Base-by-base conservation (phyloP, 306 rosid species). In the Cucurbita ficifolia region DNA sequence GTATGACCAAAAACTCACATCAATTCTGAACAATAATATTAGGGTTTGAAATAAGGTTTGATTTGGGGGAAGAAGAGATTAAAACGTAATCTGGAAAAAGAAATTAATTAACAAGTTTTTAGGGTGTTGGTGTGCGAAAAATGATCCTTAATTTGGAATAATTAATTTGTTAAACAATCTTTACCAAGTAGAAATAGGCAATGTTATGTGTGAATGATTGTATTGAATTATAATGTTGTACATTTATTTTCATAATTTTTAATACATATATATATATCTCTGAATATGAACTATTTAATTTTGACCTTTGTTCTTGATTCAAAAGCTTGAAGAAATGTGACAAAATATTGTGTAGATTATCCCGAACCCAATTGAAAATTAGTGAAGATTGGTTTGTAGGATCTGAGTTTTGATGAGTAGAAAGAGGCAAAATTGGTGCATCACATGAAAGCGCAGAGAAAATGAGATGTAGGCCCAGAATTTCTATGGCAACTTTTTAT, bases 1-100 rank as follows among this genome's bases (percentile, higher is more conserved):
- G 88, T 52, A 51, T 87, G 46, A 82, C 84, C 55, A 84, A 86
- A 84, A 88, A 59, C 62, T 82, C 57, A 78, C 73, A 76, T 74
- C 82, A 91, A 8, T 87, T 86, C 76, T 88, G 86, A 86, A 13
- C 18, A 50, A 19, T 55, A 50, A 19, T 55, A 54, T 54, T 38
- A 54, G 17, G 52, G 38, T 56, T 73, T 56, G 11, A 40, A 54
- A 73, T 55, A 38, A 73, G n/a, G 55, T 22, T 46, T 68, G 73
- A 68, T 68, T 68, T 45, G 56, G 73, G 8, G 36, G 55, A 68
- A 68, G 42, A 43, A 64, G 70, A 40, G 14, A 35, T 36, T 29
- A 29, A 29, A 29, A 2, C 33, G 0, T 29, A 29, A 29, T 29
- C 33, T 16, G 67, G 17, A 35, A 7, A 39, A 60, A 62, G n/a